phyloP scores from a whole-genome alignment of 2,329 filamentous ascomycete species.

The Ascochyta lentis region DNA sequence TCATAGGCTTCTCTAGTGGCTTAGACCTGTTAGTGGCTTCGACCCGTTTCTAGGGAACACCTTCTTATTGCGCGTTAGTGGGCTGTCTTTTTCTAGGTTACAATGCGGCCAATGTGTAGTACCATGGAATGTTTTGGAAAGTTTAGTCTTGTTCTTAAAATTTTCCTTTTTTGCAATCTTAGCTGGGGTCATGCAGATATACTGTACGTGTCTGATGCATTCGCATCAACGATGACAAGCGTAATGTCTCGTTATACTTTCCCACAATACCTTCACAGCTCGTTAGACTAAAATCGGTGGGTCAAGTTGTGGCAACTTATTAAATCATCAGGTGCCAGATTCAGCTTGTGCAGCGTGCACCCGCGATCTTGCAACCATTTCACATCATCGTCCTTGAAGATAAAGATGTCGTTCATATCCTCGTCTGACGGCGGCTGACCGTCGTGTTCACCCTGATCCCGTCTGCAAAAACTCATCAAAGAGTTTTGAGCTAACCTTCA shows the following conservation, averaged over 20 bases:
- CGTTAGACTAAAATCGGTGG: slow-evolving; percentile 29
- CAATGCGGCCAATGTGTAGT: slow-evolving; percentile 36
- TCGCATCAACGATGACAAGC: slow-evolving; percentile 21
- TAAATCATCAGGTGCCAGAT: slow-evolving; percentile 53
- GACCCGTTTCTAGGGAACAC: slow-evolving; percentile 19
- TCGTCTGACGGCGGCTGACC: slow-evolving; percentile 22
- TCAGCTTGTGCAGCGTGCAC: slow-evolving; percentile 50
- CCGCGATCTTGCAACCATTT: slow-evolving; percentile 53
- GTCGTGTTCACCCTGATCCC: slow-evolving; percentile 22
- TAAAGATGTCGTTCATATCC: slow-evolving; percentile 51
- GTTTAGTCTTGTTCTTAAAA: slow-evolving; percentile 22
- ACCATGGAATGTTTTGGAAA: slow-evolving; percentile 25
- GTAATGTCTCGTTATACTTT: slow-evolving; percentile 57
- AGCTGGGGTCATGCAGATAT: slow-evolving; percentile 32
- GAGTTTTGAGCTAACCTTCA: slow-evolving; percentile 53
- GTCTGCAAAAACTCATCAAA: slow-evolving; percentile 52
- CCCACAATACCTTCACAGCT: slow-evolving; percentile 39
- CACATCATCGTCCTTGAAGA: slow-evolving; percentile 53
- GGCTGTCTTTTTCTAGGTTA: slow-evolving; percentile 25
- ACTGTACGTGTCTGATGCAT: slow-evolving; percentile 26
- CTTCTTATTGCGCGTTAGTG: slow-evolving; percentile 18
- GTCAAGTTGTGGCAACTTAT: slow-evolving; percentile 6
- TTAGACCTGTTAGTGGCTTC: slow-evolving; percentile 27
- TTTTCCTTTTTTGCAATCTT: slow-evolving; percentile 27
- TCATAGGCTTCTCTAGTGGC: slow-evolving; percentile 26